Conservation (phyloP, 1,139 yeast genomes). For the Geotrichum carabidarum region DNA sequence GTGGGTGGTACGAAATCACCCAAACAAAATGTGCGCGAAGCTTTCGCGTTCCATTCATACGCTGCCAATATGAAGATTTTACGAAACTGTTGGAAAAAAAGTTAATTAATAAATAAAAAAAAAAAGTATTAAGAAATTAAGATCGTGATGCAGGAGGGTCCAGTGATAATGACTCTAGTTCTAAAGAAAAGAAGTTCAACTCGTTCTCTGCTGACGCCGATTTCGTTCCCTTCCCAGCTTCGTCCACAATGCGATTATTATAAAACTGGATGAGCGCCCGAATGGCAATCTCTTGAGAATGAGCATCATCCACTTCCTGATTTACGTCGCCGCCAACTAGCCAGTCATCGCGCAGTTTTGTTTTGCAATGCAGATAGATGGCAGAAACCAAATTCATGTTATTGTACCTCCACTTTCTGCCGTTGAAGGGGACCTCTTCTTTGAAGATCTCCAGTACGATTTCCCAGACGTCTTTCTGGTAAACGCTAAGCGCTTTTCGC, state of each 20-base stretch:
- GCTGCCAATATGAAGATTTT: background rate
- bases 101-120: background rate
- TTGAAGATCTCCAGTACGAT: constrained; percentile 70
- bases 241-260: constrained; percentile 46
- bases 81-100: background rate
- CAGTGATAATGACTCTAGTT: constrained; percentile 16
- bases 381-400: constrained; percentile 93
- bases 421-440: constrained; percentile 82
- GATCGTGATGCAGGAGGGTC: background rate
- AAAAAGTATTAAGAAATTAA: background rate
- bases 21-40: background rate
- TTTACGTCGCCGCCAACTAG: constrained; percentile 77
- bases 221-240: background rate
- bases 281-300: constrained; percentile 80
- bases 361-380: constrained; percentile 69
- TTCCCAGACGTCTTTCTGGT: constrained; percentile 57
- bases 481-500: constrained; percentile 41
- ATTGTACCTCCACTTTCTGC: constrained; percentile 87
- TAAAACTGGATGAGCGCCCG: constrained; percentile 77
- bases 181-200: constrained; percentile 15
- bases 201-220: background rate
- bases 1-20: background rate
- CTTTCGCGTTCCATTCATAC: background rate
- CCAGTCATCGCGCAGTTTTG: constrained; percentile 82
- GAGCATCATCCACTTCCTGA: constrained; percentile 68